Percentiles rank a stretch among this genome's conserved stretches.
Conservation (phyloP, 768 basidiomycete genomes). For the Lentinus tigrinus region DNA sequence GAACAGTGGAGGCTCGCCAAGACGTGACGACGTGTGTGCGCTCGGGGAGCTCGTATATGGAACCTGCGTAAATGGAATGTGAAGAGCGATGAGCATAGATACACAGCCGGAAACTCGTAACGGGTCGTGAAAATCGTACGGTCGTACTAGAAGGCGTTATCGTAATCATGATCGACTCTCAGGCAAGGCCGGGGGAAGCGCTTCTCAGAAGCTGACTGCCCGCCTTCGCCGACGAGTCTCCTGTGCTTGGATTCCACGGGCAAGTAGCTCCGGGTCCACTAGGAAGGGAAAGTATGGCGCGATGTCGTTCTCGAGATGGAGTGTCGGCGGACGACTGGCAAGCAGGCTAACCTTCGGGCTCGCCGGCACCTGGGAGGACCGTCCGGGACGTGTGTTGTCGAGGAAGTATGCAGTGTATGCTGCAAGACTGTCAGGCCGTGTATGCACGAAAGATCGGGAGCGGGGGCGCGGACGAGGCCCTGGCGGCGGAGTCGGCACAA, state of each 20-base stretch:
- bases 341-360: neutral
- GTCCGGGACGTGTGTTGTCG: neutral
- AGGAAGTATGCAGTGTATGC: constrained; percentile 6
- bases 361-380: neutral
- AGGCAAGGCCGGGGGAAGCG: neutral
- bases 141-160: neutral
- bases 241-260: neutral
- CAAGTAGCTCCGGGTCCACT: neutral
- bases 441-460: constrained; percentile 27
- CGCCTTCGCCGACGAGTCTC: neutral
- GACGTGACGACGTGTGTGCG: too few species aligned
- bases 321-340: neutral
- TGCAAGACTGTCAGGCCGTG: constrained; percentile 33
- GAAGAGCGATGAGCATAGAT: neutral
- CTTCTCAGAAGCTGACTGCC: neutral
- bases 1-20: too few species aligned
- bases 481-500: neutral
- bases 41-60: neutral
- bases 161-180: neutral
- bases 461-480: neutral
- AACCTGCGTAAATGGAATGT: neutral
- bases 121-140: neutral
- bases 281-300: neutral
- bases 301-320: neutral
- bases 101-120: neutral